Evolutionary conservation across 1,139 yeast species (phyloP), one percentile per base, ranked within the genome.

Genomic region (Blastobotrys capitulatus): DNA sequence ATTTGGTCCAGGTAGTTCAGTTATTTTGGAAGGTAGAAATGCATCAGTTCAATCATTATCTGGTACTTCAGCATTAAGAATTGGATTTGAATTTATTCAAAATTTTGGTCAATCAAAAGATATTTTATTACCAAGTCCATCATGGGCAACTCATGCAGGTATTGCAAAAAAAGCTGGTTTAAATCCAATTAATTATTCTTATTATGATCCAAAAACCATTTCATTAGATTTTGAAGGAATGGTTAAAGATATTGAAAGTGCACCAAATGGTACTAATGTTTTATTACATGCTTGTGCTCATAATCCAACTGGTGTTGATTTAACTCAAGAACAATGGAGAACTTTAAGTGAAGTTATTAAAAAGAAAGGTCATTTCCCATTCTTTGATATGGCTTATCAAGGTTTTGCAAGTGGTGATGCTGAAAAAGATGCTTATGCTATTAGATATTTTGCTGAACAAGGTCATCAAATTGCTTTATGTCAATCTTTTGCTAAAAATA

Each of bases 281-380:
- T 76, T 90, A 54, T 75, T 92, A 55, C 98, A 92, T 67, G 92
- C 97, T 19, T 89, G 97, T 68, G 96, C 97, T 54, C 98, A 92
- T 72, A 92, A 92, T 72, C 98, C 98, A 55, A 92, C 98, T 32
- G 98, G 97, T 57, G 82, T 90, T 68, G 98, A 92, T 71, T 95
- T 95, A 59, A 82, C 87, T 27, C 72, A 75, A 50, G 94, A 82
- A 57, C 90, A 92, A 70, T 90, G 97, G 97, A 75, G 74, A 47
- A 69, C 76, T 65, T 83, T 92, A 47, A 74, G 86, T 48, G 75
- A 77, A 46, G 83, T 80, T 36, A 70, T 86, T 54, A 73, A 79
- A 54, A 70, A 74, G 59, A 78, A 81, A 63, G 74, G 77, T 50
- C 90, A 88, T 66, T 79, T 87, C 68, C 95, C 95, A 47, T 72